phyloP scores from a whole-genome alignment of 139 green algal genomes.

The Mychonastes homosphaera region DNA sequence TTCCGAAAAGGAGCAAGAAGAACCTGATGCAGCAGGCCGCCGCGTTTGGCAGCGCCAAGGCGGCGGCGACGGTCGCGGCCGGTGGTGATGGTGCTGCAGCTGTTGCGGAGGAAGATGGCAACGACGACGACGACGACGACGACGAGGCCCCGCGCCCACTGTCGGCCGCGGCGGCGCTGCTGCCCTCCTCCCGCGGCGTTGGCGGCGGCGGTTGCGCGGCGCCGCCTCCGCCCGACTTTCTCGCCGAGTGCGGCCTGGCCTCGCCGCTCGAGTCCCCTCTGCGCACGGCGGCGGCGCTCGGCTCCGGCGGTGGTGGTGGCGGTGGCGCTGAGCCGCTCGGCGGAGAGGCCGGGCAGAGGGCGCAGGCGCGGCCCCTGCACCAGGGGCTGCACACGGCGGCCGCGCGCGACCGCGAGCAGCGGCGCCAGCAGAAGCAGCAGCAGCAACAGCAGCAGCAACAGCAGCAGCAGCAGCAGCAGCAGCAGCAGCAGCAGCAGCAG shows the following conservation, averaged over 20 bases:
- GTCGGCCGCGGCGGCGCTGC: too few relatives aligned
- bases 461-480: slow-evolving; percentile 4
- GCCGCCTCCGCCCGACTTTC: too few relatives aligned
- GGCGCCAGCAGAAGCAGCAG: neutral
- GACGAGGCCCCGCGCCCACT: too few relatives aligned
- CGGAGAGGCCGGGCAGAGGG: neutral
- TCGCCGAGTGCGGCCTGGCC: neutral
- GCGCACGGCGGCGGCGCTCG: neutral
- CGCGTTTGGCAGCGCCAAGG: too few relatives aligned
- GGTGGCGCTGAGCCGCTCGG: neutral
- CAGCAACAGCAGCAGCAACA: slow-evolving; percentile 1
- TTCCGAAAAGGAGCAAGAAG: too few relatives aligned
- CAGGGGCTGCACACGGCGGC: neutral
- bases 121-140: too few relatives aligned
- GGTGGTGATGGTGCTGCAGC: too few relatives aligned
- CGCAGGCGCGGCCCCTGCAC: neutral
- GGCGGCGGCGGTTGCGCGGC: too few relatives aligned
- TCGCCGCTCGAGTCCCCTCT: neutral
- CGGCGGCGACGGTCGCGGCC: too few relatives aligned
- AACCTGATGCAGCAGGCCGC: too few relatives aligned
- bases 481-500: slow-evolving; percentile 8
- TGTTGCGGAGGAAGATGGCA: too few relatives aligned
- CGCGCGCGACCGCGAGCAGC: neutral
- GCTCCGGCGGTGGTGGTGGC: neutral
- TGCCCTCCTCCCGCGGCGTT: too few relatives aligned